Base-by-base conservation (phyloP, 768 basidiomycete species). In the Podaxis sp. region DNA sequence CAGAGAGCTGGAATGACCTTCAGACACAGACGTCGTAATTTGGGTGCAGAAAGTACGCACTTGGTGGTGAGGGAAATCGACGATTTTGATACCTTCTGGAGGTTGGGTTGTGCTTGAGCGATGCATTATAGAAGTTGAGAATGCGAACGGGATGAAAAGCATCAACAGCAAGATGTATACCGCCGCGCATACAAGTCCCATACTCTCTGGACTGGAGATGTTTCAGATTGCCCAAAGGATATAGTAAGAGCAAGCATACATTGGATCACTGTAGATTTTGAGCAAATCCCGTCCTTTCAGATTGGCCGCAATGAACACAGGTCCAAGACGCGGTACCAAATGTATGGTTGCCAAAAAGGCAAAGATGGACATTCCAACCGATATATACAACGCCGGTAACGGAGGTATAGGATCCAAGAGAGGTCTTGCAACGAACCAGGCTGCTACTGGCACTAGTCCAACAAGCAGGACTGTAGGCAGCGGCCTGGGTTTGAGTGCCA, bases 91-190 rank as follows among this genome's bases (percentile, higher is more conserved):
- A 2, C 89, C 89, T 67, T 92, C 86, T 7, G 76, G 76, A 4
- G 77, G 76, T 40, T 77, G 80, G 61, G 73, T 71, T 48, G 74
- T 73, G 71, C 75, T 71, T 26, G 79, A 73, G 36, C 82, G 79
- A 58, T 76, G 81, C 33, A 81, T 72, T 49, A 91, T 82, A 2
- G 87, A 79, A 64, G 89, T 82, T 51, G 94, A 91, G 75, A 97
- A 99, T 0, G 94, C 92, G 70, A 98, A 96, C 0, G 96, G 96
- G 62, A 97, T 96, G 70, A 99, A 99, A 4, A 97, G 79, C 62
- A 94, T 92, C 66, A 99, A 77, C 46, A 90, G 76, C 46, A 93
- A 82, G 62, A 97, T 90, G 72, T 99, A 99, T 60, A 96, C 82
- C 2, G 88, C 84, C 1, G 96, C 95, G 70, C 90, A 93, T 54